Percentiles rank a stretch among this genome's conserved stretches.
Evolutionary conservation across 345 rosid species (phyloP).

Genomic region (Eucalyptus curtisii): DNA sequence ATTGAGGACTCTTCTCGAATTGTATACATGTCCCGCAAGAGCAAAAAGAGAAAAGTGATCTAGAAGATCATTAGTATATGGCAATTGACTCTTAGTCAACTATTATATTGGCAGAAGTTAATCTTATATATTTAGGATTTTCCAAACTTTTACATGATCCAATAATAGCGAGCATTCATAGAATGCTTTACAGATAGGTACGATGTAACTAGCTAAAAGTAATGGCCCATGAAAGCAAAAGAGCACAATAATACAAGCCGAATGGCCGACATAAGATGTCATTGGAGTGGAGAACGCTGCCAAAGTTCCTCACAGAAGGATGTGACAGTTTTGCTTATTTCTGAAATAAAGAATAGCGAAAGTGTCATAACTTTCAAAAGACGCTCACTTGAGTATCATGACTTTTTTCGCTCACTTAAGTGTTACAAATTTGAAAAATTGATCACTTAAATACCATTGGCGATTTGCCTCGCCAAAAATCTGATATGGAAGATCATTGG

Average conservation of each 20-base stretch:
- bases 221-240: neutral
- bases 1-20: neutral
- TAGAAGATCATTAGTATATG: neutral
- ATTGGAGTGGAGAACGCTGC: too few species aligned
- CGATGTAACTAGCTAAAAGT: neutral
- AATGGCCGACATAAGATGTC: neutral
- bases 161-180: rapidly evolving
- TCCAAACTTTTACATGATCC: neutral
- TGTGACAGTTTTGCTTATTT: too few species aligned
- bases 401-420: too few species aligned
- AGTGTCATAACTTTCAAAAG: too few species aligned
- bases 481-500: too few species aligned
- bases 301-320: neutral
- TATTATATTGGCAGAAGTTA: neutral
- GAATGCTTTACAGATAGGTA: neutral
- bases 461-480: too few species aligned
- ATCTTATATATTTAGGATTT: neutral
- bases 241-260: neutral
- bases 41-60: neutral
- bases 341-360: too few species aligned
- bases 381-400: too few species aligned
- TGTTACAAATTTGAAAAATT: too few species aligned
- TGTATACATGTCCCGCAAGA: neutral
- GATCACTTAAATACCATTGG: too few species aligned
- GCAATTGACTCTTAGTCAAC: neutral